Evolutionary conservation across 495 filamentous ascomycete species (phyloP), one percentile per base, ranked within the genome.

Genomic region (Echria macrotheca): DNA sequence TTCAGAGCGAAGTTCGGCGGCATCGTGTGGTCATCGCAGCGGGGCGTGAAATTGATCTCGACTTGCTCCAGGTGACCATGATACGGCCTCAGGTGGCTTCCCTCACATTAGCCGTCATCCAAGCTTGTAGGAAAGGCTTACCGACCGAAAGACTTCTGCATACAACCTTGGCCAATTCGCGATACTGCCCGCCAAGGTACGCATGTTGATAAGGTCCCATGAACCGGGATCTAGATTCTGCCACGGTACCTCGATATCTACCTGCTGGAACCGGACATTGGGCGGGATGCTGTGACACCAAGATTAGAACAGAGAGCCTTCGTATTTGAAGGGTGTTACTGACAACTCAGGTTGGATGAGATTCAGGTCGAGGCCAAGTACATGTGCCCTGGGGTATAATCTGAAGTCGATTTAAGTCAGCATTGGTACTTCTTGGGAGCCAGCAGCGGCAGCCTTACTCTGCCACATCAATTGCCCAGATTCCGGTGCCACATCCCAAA

Each of bases 391-490:
- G 2, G 59, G 57, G 22, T 45, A 65, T 49, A 51, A 48, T n/a
- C 62, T 65, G 21, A 11, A 23, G 22, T 5, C 18, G 19, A 5
- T 12, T 37, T 28, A 39, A 19, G 35, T 37, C 25, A 52, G 47
- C 39, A 26, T 32, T 5, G 22, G 32, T n/a, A 9, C 2, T 9
- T 19, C 22, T 8, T 10, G 15, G 7, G 19, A 41, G 2, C 18
- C 26, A 29, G 31, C 15, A 37, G 21, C 11, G 10, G n/a, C 10
- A 48, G 23, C 75, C 83, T 68, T 69, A 85, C 82, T 85, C 81
- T 50, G 86, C 86, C 68, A 96, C 83, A 54, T 93, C 85, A 57
- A 94, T 91, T 17, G 81, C 77, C 91, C 91, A 96, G 39, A 95
- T 91, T 4, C 91, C 90, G 0, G 91, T 95, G 9, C 91, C 91